A percentile compares a stretch with the other conserved stretches of the same genome.
Evolutionary conservation across 176 grass and related monocot genomes (phyloP).

Genomic region (Oryza meridionalis): DNA sequence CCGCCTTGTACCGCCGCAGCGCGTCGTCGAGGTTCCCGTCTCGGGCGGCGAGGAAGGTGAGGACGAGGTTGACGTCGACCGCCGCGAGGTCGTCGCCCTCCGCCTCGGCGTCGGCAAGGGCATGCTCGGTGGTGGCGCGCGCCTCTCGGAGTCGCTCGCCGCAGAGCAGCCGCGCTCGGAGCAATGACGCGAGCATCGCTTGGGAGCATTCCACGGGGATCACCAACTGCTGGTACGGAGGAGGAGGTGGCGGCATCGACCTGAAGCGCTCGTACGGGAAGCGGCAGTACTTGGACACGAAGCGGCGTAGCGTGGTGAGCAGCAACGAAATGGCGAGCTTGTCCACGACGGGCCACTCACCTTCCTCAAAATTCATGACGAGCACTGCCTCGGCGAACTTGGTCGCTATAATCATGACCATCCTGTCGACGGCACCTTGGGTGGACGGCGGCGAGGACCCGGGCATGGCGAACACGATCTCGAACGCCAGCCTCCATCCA

Average conservation of each 20-base stretch:
- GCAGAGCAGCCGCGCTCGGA: background rate
- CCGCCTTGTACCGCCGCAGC: background rate
- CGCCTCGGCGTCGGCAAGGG: background rate
- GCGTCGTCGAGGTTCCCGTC: background rate
- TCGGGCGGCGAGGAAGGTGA: constrained; percentile 20
- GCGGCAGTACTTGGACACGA: background rate
- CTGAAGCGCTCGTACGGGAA: too few species aligned
- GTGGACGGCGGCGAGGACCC: too few species aligned
- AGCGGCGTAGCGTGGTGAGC: too few species aligned
- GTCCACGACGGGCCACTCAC: background rate
- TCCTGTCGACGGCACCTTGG: too few species aligned
- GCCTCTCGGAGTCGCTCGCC: background rate
- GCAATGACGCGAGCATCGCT: background rate
- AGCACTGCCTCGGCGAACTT: background rate
- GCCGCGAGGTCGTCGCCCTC: background rate
- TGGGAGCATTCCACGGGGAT: background rate
- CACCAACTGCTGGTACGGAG: too few species aligned
- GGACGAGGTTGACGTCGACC: constrained; percentile 2
- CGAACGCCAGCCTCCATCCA: too few species aligned
- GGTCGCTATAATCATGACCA: background rate
- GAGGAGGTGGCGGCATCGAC: too few species aligned
- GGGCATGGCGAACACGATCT: too few species aligned
- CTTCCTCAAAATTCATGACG: background rate
- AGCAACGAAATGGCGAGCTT: background rate
- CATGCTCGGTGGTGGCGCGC: background rate